Percentiles rank a stretch among this genome's conserved stretches.
Evolutionary conservation across 208 protist genomes (phyloP).

Genomic region (Acanthamoeba quina): DNA sequence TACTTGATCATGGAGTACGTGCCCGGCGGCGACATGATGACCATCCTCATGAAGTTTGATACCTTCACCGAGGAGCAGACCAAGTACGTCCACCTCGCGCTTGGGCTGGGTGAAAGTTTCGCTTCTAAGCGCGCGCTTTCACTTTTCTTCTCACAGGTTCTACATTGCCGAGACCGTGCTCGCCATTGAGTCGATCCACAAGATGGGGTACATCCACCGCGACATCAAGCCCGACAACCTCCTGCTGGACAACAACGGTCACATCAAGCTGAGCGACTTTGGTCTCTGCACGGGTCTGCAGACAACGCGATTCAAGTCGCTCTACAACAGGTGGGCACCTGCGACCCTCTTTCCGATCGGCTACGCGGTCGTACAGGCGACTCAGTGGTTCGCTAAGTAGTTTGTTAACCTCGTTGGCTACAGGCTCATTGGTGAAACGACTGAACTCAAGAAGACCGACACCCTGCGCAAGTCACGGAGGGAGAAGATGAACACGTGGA

Average conservation of each 20-base stretch:
- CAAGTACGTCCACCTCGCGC: conserved; percentile 23
- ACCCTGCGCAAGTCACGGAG: conserved; percentile 47
- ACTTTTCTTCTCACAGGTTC: conserved; percentile 53
- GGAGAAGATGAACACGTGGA: conserved; percentile 72
- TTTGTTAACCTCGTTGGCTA: neutral
- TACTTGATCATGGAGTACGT: conserved; percentile 97
- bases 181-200: conserved; percentile 94
- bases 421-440: conserved; percentile 63
- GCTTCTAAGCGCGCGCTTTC: neutral
- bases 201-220: conserved; percentile 89
- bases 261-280: conserved; percentile 98
- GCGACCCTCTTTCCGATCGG: neutral
- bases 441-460: conserved; percentile 60
- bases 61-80: conserved; percentile 91
- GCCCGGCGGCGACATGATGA: conserved; percentile 96
- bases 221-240: conserved; percentile 99
- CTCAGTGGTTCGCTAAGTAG: neutral
- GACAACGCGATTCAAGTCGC: conserved; percentile 90
- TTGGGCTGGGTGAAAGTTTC: too few species aligned
- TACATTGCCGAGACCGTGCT: conserved; percentile 91
- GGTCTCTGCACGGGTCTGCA: conserved; percentile 93
- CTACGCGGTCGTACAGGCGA: neutral
- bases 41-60: conserved; percentile 95
- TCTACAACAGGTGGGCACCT: conserved; percentile 45
- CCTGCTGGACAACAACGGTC: conserved; percentile 95